Conservation (phyloP, 352 stramenopile genomes). For the Nothophytophthora sp. region DNA sequence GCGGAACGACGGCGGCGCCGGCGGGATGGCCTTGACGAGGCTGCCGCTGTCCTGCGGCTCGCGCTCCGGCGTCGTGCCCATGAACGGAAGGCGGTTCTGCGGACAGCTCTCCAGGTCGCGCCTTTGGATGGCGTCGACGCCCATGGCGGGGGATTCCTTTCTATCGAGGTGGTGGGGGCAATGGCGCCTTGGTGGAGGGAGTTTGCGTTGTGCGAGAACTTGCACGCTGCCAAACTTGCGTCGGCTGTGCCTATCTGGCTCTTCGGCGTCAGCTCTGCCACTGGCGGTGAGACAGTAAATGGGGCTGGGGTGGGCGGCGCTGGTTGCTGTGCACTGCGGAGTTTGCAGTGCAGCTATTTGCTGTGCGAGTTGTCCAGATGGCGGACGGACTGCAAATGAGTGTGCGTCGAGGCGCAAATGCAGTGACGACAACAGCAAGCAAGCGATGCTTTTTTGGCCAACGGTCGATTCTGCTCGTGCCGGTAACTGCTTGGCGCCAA, state of each 20-base stretch:
- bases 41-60: slow-evolving; percentile 16
- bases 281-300: slow-evolving; percentile 25
- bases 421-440: not conserved
- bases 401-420: not conserved
- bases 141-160: slow-evolving; percentile 12
- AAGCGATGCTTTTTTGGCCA: slow-evolving; percentile 4
- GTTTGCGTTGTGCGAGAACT: slow-evolving; percentile 14
- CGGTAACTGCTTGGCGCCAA: slow-evolving; percentile 10
- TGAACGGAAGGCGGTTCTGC: slow-evolving; percentile 3
- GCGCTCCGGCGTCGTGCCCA: not conserved
- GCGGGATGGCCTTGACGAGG: slow-evolving; percentile 15
- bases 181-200: not conserved
- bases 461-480: slow-evolving; percentile 8
- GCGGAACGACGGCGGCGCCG: slow-evolving; percentile 28
- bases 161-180: not conserved
- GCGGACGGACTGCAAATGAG: not conserved
- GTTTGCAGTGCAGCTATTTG: no score
- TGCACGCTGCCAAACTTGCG: slow-evolving; percentile 2
- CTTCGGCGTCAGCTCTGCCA: slow-evolving; percentile 9
- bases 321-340: no score
- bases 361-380: slow-evolving; percentile 6
- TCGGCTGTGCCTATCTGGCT: slow-evolving; percentile 14
- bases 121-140: slow-evolving; percentile 19
- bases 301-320: slow-evolving; percentile 26
- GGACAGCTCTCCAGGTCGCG: slow-evolving; percentile 8